Evolutionary conservation across 1,284 basidiomycete species (phyloP).

Genomic region (Trichosporon sp.): DNA sequence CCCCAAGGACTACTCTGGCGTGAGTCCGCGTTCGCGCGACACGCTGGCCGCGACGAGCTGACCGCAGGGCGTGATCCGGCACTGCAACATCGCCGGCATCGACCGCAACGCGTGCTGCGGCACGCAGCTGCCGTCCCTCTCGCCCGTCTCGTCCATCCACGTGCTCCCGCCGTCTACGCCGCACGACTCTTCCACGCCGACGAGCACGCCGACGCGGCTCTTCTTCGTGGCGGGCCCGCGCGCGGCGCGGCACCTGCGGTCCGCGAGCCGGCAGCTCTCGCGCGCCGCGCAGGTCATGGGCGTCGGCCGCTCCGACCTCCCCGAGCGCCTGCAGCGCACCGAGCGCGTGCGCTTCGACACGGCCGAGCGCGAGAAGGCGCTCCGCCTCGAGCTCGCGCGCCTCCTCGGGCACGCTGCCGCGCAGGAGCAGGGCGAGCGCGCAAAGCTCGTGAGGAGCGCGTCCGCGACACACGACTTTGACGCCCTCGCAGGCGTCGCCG

Average conservation of each 20-base stretch:
- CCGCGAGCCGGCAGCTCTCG: conserved; percentile 58
- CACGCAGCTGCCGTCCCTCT: conserved; percentile 58
- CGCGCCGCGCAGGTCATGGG: conserved; percentile 59
- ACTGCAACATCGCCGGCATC: conserved; percentile 72
- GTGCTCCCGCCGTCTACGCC: conserved; percentile 51
- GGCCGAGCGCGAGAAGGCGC: conserved; percentile 60
- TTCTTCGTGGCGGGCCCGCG: conserved; percentile 77
- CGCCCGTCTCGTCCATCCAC: conserved; percentile 42
- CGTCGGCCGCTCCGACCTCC: conserved; percentile 56
- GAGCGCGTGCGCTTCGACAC: conserved; percentile 63
- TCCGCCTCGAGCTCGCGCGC: conserved; percentile 65
- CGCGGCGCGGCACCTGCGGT: conserved; percentile 59
- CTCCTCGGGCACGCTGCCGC: conserved; percentile 56
- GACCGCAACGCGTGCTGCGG: conserved; percentile 82
- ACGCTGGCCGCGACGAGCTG: not conserved
- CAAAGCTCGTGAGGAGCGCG: conserved; percentile 17
- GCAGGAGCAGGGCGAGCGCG: conserved; percentile 29
- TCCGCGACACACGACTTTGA: conserved; percentile 44
- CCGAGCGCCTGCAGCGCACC: conserved; percentile 53
- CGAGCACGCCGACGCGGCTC: conserved; percentile 61
- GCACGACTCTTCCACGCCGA: conserved; percentile 42
- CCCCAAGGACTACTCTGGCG: conserved; percentile 46
- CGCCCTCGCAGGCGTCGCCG: conserved; percentile 23
- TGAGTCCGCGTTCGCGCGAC: conserved; percentile 23
- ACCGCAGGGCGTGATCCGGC: conserved; percentile 64